Evolutionary conservation across 2,329 filamentous ascomycete species (phyloP).

Genomic region (Metarhizium sp.): DNA sequence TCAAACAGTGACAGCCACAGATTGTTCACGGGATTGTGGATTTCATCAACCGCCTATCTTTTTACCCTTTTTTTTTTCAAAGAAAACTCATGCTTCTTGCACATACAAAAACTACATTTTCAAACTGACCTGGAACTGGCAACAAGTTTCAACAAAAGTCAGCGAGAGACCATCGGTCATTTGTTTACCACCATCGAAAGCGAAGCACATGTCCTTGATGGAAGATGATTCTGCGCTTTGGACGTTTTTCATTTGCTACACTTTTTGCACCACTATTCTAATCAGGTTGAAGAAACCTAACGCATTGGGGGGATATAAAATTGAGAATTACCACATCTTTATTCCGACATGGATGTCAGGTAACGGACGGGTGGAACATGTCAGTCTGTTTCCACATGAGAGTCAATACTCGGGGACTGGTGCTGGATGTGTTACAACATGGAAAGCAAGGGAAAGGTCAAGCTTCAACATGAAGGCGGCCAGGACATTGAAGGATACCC

Average conservation of each 20-base stretch:
- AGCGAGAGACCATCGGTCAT: neutral
- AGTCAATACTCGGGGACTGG: neutral
- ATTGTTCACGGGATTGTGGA: neutral
- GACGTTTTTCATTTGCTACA: neutral
- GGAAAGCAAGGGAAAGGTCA: neutral
- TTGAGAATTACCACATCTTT: conserved; percentile 2
- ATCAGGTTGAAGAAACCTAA: neutral
- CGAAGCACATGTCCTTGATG: neutral
- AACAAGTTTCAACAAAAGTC: neutral
- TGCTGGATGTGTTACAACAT: neutral
- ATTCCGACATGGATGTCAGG: neutral
- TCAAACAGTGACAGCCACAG: neutral
- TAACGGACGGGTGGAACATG: neutral
- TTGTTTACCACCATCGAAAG: neutral
- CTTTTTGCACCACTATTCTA: neutral
- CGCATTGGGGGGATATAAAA: neutral
- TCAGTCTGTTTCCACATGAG: neutral
- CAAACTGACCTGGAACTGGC: neutral
- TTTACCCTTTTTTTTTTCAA: conserved; percentile 4
- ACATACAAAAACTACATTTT: neutral
- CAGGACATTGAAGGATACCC: neutral
- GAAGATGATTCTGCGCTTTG: neutral
- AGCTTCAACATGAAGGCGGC: neutral
- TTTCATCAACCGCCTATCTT: neutral
- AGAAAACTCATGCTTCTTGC: conserved; percentile 1